Evolutionary conservation across 352 stramenopile genomes (phyloP).

Genomic region (Phytophthora pistaciae): DNA sequence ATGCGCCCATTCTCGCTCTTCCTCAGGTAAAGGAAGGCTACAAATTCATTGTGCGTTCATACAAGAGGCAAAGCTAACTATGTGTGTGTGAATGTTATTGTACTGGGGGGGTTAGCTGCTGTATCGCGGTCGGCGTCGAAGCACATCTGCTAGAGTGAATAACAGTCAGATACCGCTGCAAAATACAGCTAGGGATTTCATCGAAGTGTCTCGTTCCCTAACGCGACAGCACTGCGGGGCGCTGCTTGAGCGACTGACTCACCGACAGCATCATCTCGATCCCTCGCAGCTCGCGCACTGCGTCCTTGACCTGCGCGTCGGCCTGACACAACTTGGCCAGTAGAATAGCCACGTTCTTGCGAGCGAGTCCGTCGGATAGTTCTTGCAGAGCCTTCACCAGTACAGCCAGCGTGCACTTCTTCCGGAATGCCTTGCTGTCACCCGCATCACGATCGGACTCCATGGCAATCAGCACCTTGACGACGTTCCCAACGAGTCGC

Average conservation of each 20-base stretch:
- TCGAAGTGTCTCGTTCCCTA: not conserved
- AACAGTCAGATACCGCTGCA: not conserved
- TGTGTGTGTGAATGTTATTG: constrained; percentile 5
- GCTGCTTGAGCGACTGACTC: constrained; percentile 56
- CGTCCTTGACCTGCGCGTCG: constrained; percentile 56
- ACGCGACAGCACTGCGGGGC: constrained; percentile 7
- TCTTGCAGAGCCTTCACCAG: constrained; percentile 56
- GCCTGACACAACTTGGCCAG: constrained; percentile 74
- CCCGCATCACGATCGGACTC: constrained; percentile 27
- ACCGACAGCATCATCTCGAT: constrained; percentile 87
- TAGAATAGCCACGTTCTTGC: constrained; percentile 85
- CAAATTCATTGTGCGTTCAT: not conserved
- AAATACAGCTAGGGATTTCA: constrained; percentile 23
- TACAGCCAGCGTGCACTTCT: constrained; percentile 34
- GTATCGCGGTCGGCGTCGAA: constrained; percentile 75
- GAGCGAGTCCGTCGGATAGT: constrained; percentile 59
- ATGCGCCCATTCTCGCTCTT: constrained; percentile 82
- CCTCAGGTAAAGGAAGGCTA: constrained; percentile 56
- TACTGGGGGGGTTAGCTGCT: constrained; percentile 52
- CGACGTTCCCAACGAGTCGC: constrained; percentile 68
- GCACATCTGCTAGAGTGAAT: constrained; percentile 62
- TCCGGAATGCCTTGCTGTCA: constrained; percentile 33
- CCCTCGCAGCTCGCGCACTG: constrained; percentile 64
- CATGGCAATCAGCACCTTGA: constrained; percentile 74
- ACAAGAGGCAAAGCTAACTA: not conserved